Evolutionary conservation across 768 basidiomycete genomes (phyloP), one percentile per base, ranked within the genome.

Genomic region (Trametes meyenii): DNA sequence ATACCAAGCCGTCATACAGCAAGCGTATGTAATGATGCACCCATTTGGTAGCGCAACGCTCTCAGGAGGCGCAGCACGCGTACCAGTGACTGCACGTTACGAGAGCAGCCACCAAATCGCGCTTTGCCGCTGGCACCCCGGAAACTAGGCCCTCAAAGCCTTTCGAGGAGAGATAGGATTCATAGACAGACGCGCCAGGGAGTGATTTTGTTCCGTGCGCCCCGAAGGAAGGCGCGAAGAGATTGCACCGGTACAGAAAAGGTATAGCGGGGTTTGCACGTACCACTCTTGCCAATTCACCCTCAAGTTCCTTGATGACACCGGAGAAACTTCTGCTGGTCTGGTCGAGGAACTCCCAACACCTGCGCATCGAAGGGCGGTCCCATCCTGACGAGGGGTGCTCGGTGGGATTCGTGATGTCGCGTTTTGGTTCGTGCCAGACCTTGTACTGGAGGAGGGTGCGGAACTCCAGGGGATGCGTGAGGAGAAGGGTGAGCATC

Each of bases 281-380:
- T 72, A 97, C 96, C 43, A 89, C 90, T 63, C 96, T 79, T 3
- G 95, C 95, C 63, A 99, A 77, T 72, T 98, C 96, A 0, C 95
- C 96, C 33, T 99, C 95, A 4, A 98, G 78, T 75, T 97, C 92
- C 75, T 96, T 98, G 70, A 98, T 94, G 63, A 99, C 96, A 0
- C 90, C 86, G 0, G 94, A 82, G 67, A 97, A 99, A 76, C 89
- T 92, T 67, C 96, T 77, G 66, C 92, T 94, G 4, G 95, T 96
- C 75, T 80, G 58, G 80, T 98, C 96, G 55, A 98, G 78, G 68
- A 94, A 88, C 7, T 83, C 78, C 96, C 95, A 98, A 71, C 95
- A 98, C 44, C 85, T 80, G 58, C 86, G 84, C 96, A 99, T 99
- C 10, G 85, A 79, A 40, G 82, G 71, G 58, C 96, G 80, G 76